Base-by-base conservation (phyloP, 2,329 filamentous ascomycete species). In the Xylogone sp. region DNA sequence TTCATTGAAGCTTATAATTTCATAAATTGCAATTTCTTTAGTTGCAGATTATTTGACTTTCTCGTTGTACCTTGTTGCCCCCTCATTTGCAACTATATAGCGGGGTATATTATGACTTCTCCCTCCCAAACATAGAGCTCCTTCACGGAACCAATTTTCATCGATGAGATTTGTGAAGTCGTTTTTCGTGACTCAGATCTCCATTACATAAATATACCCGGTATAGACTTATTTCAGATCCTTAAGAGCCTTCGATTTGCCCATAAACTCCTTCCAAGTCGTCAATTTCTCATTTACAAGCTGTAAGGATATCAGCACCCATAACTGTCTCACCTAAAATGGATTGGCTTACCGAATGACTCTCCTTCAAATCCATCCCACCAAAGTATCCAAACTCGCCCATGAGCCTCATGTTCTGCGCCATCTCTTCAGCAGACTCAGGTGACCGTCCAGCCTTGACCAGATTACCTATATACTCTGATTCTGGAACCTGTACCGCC, bases 341-440 rank as follows among this genome's bases (percentile, higher is more conserved):
- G 9, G 24, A 13, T 24, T 8, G 24, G 13, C n/a, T 53, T 56
- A 63, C 58, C 47, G 52, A 70, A 55, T 66, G 68, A 52, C 68
- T 71, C 53, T 69, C 67, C 2, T 73, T 66, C 44, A 77, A 64
- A 39, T 60, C 56, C 45, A 55, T 74, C 9, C 75, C 75, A 4
- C 71, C 73, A 59, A 72, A 83, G 56, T 83, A 83, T 0, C 79
- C 78, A 24, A 71, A 75, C 20, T 76, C 70, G 49, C 74, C 68
- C 52, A 82, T 63, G 45, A 83, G 67, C 42, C 73, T 64, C 63
- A 79, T 74, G 53, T 79, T 83, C 64, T 82, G 74, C 29, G 76
- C 65, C 61, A 82, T 51, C 62, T 83, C 79, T 51, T 76, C 68
- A 19, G 70, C 68, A 57, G 68, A 65, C 21, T 68, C 65, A 9